Base-by-base conservation (phyloP, 441 rosid genomes). In the Aleurites moluccanus region DNA sequence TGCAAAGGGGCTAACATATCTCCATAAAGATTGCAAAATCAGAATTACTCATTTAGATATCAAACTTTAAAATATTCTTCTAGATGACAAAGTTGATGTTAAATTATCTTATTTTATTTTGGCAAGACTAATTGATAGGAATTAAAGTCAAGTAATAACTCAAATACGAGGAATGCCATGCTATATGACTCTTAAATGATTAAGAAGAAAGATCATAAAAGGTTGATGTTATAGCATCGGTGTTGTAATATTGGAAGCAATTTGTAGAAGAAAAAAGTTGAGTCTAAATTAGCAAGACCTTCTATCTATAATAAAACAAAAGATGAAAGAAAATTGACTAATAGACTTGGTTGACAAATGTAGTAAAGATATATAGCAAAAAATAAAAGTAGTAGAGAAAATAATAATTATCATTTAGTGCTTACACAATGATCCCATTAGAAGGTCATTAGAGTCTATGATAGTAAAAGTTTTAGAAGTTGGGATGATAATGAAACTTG, bases 211-310 rank as follows among this genome's bases (percentile, higher is more conserved):
- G 15, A 73, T 73, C 30, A 73, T 70, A 33, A 23, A 73, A 73
- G 10, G 76, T 73, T 18, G 76, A 73, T 64, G 76, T 73, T 73
- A 73, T 4, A 73, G 70, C 52, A 64, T 73, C 40, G 76, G 76
- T 13, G 30, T 64, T 10, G 75, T 73, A 2, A 62, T 73, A 8
- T 20, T 73, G 33, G 69, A 73, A 20, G 28, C 47, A 3, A 16
- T 62, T 28, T 73, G 68, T 16, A 69, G 75, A 15, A 42, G 68
- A 3, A 63, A 55, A n/a, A 73, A 73, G 49, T 5, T 73, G 60
- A 69, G 62, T 33, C 10, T 20, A 3, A 2, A 21, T 18, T 23
- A 27, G 67, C 23, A 2, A 52, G 59, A 33, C n/a, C n/a, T n/a
- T n/a, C n/a, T n/a, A n/a, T n/a, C n/a, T n/a, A n/a, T n/a, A n/a